Evolutionary conservation across 202 grass and related monocot genomes (phyloP).

Genomic region (Musa balbisiana): DNA sequence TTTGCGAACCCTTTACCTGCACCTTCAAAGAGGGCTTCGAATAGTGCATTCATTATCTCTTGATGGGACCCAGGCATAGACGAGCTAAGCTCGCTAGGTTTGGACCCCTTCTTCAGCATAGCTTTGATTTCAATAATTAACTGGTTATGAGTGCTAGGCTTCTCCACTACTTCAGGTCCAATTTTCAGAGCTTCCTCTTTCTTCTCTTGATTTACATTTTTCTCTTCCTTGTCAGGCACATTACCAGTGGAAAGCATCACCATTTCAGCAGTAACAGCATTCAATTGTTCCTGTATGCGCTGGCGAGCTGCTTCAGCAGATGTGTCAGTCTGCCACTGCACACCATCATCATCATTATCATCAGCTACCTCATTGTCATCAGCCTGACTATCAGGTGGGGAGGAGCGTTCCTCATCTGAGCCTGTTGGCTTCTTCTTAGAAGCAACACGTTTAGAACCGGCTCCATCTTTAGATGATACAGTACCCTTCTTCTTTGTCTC

Average conservation of each 20-base stretch:
- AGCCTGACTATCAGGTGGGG: slow-evolving; percentile 24
- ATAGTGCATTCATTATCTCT: slow-evolving; percentile 46
- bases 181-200: too few species aligned
- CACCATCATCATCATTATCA: slow-evolving; percentile 35
- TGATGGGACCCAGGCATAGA: slow-evolving; percentile 30
- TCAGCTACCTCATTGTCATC: slow-evolving; percentile 27
- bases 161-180: slow-evolving; percentile 5
- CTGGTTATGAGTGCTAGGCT: slow-evolving; percentile 25
- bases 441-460: slow-evolving; percentile 19
- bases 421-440: slow-evolving; percentile 42
- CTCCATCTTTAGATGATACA: slow-evolving; percentile 29
- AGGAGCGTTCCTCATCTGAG: slow-evolving; percentile 56
- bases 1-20: slow-evolving; percentile 51
- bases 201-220: slow-evolving; percentile 22
- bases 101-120: slow-evolving; percentile 32
- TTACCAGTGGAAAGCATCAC: slow-evolving; percentile 51
- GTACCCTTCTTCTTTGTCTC: slow-evolving; percentile 60
- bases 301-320: slow-evolving; percentile 53
- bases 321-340: slow-evolving; percentile 76
- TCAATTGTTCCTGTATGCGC: slow-evolving; percentile 68
- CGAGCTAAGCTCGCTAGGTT: slow-evolving; percentile 33
- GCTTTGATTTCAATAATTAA: slow-evolving; percentile 46
- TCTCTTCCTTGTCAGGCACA: slow-evolving; percentile 37
- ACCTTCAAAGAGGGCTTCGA: slow-evolving; percentile 49
- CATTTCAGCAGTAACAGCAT: slow-evolving; percentile 69